phyloP scores from a whole-genome alignment of 2,329 filamentous ascomycete species.

The Capronia coronata region DNA sequence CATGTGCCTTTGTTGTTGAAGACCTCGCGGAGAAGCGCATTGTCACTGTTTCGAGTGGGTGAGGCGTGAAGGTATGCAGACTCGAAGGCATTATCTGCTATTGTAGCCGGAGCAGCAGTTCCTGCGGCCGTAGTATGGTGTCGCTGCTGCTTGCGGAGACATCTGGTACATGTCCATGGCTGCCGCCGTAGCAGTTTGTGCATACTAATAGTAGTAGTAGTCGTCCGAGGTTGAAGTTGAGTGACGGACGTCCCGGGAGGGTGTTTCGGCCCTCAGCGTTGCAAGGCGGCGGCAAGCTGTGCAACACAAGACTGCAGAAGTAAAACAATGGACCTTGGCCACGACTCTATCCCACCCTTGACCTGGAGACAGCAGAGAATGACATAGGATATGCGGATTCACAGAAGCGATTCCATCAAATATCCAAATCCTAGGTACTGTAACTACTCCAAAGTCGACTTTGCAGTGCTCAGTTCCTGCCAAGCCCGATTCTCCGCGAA shows the following conservation, averaged over 20 bases:
- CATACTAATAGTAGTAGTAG: conserved; percentile 27
- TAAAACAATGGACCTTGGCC: too few species aligned
- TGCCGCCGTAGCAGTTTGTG: conserved; percentile 34
- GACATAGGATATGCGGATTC: conserved; percentile 3
- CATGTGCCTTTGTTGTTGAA: conserved; percentile 47
- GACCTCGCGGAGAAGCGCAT: conserved; percentile 24
- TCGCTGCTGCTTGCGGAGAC: conserved; percentile 23
- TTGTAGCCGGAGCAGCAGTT: conserved; percentile 6
- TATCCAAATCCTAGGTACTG: too few species aligned
- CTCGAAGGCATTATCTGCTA: conserved; percentile 15
- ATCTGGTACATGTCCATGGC: conserved; percentile 38
- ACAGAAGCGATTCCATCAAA: background rate
- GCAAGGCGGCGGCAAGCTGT: too few species aligned
- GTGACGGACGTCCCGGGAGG: too few species aligned
- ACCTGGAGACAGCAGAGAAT: background rate
- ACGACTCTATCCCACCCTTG: background rate
- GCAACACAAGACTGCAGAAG: too few species aligned
- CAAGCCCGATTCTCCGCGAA: conserved; percentile 7
- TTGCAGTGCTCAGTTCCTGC: background rate
- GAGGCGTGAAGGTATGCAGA: conserved; percentile 14
- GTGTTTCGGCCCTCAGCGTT: too few species aligned
- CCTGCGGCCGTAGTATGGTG: conserved; percentile 21
- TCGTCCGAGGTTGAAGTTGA: too few species aligned
- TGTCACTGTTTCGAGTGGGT: conserved; percentile 13
- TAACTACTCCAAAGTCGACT: background rate